phyloP scores from a whole-genome alignment of 1,284 basidiomycete species.

The Malassezia globosa region DNA sequence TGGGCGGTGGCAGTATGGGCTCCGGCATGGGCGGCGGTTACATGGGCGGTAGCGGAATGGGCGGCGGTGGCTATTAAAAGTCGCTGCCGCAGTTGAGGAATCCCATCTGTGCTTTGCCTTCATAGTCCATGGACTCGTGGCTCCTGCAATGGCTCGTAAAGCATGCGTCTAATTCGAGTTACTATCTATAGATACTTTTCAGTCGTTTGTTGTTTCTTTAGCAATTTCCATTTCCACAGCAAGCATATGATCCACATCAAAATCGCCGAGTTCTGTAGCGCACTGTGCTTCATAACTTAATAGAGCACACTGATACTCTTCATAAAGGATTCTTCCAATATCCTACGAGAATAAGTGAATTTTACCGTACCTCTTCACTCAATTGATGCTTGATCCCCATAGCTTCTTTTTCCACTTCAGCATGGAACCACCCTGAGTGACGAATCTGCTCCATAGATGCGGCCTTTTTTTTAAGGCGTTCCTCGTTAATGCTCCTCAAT shows the following conservation, averaged over 20 bases:
- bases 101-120: too few species aligned
- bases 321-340: conserved; percentile 14
- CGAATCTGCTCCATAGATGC: background rate
- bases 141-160: too few species aligned
- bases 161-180: too few species aligned
- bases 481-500: background rate
- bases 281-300: conserved; percentile 3
- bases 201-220: background rate
- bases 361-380: conserved; percentile 6
- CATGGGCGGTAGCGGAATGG: background rate
- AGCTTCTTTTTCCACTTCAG: background rate
- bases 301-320: conserved; percentile 16
- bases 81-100: too few species aligned
- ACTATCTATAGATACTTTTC: too few species aligned
- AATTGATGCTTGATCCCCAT: background rate
- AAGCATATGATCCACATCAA: conserved; percentile 16
- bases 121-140: too few species aligned
- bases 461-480: background rate
- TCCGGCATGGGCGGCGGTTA: conserved; percentile 2
- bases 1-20: conserved; percentile 3
- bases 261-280: conserved; percentile 3
- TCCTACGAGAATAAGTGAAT: background rate
- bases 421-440: background rate
- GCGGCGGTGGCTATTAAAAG: background rate
- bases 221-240: conserved; percentile 20